Conservation (phyloP, 192 early-diverging fungal species). For the Phlyctochytrium planicorne region DNA sequence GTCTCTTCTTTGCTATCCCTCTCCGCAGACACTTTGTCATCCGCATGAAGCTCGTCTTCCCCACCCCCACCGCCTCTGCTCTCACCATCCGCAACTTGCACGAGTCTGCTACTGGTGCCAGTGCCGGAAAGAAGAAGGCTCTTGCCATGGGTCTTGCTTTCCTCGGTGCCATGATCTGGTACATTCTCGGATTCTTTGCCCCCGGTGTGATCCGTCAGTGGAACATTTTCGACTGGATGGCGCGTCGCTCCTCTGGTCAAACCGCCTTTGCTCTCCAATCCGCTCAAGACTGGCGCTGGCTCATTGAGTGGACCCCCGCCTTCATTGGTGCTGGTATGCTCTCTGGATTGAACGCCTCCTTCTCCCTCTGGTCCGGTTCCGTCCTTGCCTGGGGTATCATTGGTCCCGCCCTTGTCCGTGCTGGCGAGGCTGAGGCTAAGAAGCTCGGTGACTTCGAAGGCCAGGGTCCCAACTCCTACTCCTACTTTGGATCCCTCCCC, state of each 20-base stretch:
- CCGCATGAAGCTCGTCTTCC: constrained; percentile 77
- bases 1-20: constrained; percentile 85
- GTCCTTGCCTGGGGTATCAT: constrained; percentile 57
- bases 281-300: constrained; percentile 21
- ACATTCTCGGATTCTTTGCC: constrained; percentile 43
- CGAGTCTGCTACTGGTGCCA: constrained; percentile 42
- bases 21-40: constrained; percentile 76
- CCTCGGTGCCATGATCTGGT: constrained; percentile 42
- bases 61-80: constrained; percentile 81
- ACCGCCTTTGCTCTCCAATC: constrained; percentile 2
- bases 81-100: constrained; percentile 63
- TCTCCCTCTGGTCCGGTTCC: too few species aligned
- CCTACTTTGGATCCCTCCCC: constrained; percentile 3
- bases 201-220: constrained; percentile 25
- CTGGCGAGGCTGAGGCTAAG: constrained; percentile 27
- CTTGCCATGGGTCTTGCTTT: constrained; percentile 49
- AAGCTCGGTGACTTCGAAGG: constrained; percentile 26
- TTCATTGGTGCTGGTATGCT: too few species aligned
- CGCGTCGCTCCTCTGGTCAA: too few species aligned
- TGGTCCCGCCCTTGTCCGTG: constrained; percentile 53
- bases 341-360: too few species aligned
- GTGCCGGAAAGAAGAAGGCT: constrained; percentile 50
- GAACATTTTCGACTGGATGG: constrained; percentile 35
- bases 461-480: constrained; percentile 3
- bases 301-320: constrained; percentile 52